Evolutionary conservation across 1,139 yeast species (phyloP).

Genomic region (Blastobotrys persicus): DNA sequence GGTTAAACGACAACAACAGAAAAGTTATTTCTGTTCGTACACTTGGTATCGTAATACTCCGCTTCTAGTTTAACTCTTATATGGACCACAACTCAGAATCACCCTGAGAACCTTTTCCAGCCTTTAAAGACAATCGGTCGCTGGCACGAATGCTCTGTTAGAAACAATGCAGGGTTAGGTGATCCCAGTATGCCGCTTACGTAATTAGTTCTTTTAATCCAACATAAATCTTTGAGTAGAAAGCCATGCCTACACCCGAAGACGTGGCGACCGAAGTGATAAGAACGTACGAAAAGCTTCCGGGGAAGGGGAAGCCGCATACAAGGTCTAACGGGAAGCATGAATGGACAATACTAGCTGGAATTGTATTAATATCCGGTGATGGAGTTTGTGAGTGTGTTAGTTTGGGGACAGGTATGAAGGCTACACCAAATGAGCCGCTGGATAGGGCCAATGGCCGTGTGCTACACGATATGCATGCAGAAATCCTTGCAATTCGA

Average conservation of each 20-base stretch:
- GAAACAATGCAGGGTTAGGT: no score
- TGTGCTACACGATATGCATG: slow-evolving; percentile 83
- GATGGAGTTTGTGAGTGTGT: slow-evolving; percentile 36
- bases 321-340: slow-evolving; percentile 56
- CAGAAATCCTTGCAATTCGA: slow-evolving; percentile 73
- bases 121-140: no score
- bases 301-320: slow-evolving; percentile 55
- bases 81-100: no score
- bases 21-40: background rate
- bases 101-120: no score
- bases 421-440: slow-evolving; percentile 58
- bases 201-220: no score
- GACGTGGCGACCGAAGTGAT: slow-evolving; percentile 37
- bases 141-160: no score
- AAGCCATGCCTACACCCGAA: slow-evolving; percentile 26
- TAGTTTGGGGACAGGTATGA: slow-evolving; percentile 77
- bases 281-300: slow-evolving; percentile 36
- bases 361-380: slow-evolving; percentile 52
- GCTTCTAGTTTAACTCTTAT: no score
- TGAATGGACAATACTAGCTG: slow-evolving; percentile 87
- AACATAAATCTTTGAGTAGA: no score
- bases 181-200: no score
- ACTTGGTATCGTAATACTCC: background rate
- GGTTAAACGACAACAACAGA: background rate
- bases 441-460: slow-evolving; percentile 46